Percentiles rank a stretch among this genome's conserved stretches.
Evolutionary conservation across 495 filamentous ascomycete species (phyloP).

Genomic region (Penicillium samsonianum): DNA sequence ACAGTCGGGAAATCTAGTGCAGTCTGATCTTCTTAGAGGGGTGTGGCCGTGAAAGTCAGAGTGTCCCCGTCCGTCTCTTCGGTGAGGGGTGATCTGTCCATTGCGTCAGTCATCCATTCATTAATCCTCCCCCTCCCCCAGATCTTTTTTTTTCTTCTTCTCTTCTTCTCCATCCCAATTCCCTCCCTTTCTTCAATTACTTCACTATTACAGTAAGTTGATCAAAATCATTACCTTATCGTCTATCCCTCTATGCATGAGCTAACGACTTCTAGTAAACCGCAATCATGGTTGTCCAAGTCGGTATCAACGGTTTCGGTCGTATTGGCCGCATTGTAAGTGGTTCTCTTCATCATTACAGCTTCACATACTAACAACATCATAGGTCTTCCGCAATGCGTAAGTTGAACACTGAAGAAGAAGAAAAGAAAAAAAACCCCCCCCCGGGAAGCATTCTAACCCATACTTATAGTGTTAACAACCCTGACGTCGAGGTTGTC

Average conservation of each 20-base stretch:
- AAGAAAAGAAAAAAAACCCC: background rate
- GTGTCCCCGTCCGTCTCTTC: constrained; percentile 34
- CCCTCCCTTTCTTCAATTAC: constrained; percentile 23
- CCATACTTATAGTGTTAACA: constrained; percentile 68
- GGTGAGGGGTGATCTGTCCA: constrained; percentile 42
- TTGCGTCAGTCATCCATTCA: constrained; percentile 48
- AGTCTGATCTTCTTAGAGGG: constrained; percentile 18
- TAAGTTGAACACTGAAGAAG: constrained; percentile 42
- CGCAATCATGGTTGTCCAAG: constrained; percentile 60
- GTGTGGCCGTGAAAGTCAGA: constrained; percentile 14
- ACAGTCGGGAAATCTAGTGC: constrained; percentile 34
- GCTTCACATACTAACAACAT: constrained; percentile 22
- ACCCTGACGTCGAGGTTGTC: constrained; percentile 81
- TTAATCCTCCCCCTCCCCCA: constrained; percentile 34
- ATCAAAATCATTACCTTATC: constrained; percentile 6
- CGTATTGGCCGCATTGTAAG: constrained; percentile 95
- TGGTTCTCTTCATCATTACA: constrained; percentile 12
- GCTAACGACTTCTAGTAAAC: constrained; percentile 20
- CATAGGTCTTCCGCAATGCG: constrained; percentile 75
- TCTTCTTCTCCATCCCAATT: constrained; percentile 36
- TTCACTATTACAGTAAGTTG: constrained; percentile 27
- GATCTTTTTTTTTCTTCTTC: constrained; percentile 22
- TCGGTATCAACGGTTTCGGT: constrained; percentile 99
- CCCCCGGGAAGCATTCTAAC: constrained; percentile 28
- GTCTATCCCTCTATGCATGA: background rate